A percentile compares a stretch with the other conserved stretches of the same genome.
phyloP scores from a whole-genome alignment of 2,329 filamentous ascomycete species.

The Fusarium dimerum region DNA sequence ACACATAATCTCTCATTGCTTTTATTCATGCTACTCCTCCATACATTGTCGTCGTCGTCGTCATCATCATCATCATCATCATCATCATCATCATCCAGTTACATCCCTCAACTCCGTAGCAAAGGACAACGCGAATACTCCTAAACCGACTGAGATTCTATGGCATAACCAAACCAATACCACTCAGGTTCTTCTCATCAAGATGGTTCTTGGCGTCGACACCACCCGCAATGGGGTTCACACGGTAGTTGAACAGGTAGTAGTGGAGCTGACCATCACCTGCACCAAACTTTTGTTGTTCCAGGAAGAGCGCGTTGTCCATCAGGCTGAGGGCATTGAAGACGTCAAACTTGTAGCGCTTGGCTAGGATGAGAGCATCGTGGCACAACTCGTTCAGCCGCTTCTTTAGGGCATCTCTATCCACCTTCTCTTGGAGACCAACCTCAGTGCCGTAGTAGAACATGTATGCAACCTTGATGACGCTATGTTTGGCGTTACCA shows the following conservation, averaged over 20 bases:
- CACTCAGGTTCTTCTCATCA: slow-evolving; percentile 77
- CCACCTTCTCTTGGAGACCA: slow-evolving; percentile 61
- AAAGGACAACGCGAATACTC: background rate
- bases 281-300: slow-evolving; percentile 90
- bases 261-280: slow-evolving; percentile 96
- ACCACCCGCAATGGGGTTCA: slow-evolving; percentile 80
- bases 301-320: slow-evolving; percentile 91
- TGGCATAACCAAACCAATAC: slow-evolving; percentile 84
- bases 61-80: background rate
- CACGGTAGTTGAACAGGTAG: slow-evolving; percentile 96
- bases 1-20: slow-evolving; percentile 1
- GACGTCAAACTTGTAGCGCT: slow-evolving; percentile 84
- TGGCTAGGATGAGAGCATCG: slow-evolving; percentile 86
- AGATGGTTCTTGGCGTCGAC: slow-evolving; percentile 77
- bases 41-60: background rate
- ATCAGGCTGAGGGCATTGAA: slow-evolving; percentile 94
- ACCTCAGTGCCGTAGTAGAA: slow-evolving; percentile 94
- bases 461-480: slow-evolving; percentile 87
- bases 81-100: background rate
- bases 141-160: background rate
- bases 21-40: slow-evolving; percentile 4
- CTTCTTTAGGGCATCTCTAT: slow-evolving; percentile 66
- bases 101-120: background rate
- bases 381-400: slow-evolving; percentile 79
- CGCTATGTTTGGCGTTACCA: slow-evolving; percentile 72